Evolutionary conservation across 495 filamentous ascomycete species (phyloP).

Genomic region (Zalerion maritima): DNA sequence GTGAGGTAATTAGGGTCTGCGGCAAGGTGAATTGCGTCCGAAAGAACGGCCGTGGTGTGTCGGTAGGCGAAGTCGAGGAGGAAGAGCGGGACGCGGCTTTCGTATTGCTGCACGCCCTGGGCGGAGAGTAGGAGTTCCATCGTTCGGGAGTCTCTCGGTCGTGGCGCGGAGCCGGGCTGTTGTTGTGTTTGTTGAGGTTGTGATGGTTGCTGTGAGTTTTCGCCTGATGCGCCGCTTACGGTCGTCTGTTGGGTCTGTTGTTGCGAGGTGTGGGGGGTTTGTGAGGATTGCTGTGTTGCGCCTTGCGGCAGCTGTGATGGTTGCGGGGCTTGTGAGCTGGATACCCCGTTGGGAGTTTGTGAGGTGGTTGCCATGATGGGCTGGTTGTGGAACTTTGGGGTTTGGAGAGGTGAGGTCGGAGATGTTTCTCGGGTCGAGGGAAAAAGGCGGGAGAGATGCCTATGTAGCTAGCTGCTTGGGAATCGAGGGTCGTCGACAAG

Average conservation of each 20-base stretch:
- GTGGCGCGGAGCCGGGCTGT: constrained; percentile 44
- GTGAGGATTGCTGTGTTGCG: constrained; percentile 23
- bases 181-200: constrained; percentile 13
- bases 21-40: constrained; percentile 48
- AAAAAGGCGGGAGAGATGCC: too few relatives aligned
- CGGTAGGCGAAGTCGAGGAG: constrained; percentile 97
- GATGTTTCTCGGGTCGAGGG: too few relatives aligned
- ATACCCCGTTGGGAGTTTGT: constrained; percentile 9
- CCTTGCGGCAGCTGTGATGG: constrained; percentile 24
- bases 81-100: constrained; percentile 85
- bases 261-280: constrained; percentile 15
- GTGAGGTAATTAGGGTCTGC: constrained; percentile 48
- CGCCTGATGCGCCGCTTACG: constrained; percentile 11
- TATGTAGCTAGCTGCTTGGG: too few relatives aligned
- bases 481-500: too few relatives aligned
- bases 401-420: too few relatives aligned
- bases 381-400: too few relatives aligned
- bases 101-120: constrained; percentile 78
- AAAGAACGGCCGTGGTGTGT: constrained; percentile 47
- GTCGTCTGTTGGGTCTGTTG: constrained; percentile 6
- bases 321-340: constrained; percentile 13
- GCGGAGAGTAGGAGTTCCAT: constrained; percentile 82
- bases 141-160: constrained; percentile 80
- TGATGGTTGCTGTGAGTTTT: constrained; percentile 21
- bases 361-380: constrained; percentile 11